Percentiles rank a stretch among this genome's conserved stretches.
phyloP scores from a whole-genome alignment of 129 eudicot species.

The Apium graveolens region DNA sequence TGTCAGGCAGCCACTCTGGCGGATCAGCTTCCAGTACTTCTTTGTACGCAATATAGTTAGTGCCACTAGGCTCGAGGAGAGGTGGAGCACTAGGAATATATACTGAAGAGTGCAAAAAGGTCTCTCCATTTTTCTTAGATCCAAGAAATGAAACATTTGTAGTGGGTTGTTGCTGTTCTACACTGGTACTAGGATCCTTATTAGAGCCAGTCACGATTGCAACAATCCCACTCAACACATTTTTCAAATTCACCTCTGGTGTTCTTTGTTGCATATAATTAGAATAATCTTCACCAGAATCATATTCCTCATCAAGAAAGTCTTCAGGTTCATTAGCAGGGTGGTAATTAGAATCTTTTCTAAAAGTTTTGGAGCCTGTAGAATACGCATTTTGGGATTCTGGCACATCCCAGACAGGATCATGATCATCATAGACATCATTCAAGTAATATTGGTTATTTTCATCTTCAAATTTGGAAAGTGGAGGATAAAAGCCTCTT shows the following conservation, averaged over 20 bases:
- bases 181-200: constrained; percentile 29
- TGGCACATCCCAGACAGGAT: constrained; percentile 41
- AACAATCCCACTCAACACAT: constrained; percentile 67
- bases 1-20: constrained; percentile 98
- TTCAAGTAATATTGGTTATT: constrained; percentile 33
- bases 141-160: constrained; percentile 74
- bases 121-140: constrained; percentile 71
- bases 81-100: constrained; percentile 97
- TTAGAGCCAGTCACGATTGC: constrained; percentile 76
- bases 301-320: constrained; percentile 46
- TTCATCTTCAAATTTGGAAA: constrained; percentile 34
- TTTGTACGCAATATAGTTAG: constrained; percentile 63
- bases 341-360: constrained; percentile 24
- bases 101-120: constrained; percentile 68
- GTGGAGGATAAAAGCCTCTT: constrained; percentile 43
- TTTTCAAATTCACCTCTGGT: constrained; percentile 82
- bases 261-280: constrained; percentile 24
- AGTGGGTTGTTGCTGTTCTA: constrained; percentile 23
- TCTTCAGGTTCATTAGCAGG: constrained; percentile 44
- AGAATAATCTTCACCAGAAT: constrained; percentile 35
- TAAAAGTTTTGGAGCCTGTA: constrained; percentile 15
- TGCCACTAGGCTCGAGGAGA: constrained; percentile 52
- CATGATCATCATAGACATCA: constrained; percentile 52
- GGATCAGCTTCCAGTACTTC: constrained; percentile 91
- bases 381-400: constrained; percentile 20